Percentiles rank a stretch among this genome's conserved stretches.
phyloP scores from a whole-genome alignment of 1,284 basidiomycete species.

The Apiotrichum laibachii region DNA sequence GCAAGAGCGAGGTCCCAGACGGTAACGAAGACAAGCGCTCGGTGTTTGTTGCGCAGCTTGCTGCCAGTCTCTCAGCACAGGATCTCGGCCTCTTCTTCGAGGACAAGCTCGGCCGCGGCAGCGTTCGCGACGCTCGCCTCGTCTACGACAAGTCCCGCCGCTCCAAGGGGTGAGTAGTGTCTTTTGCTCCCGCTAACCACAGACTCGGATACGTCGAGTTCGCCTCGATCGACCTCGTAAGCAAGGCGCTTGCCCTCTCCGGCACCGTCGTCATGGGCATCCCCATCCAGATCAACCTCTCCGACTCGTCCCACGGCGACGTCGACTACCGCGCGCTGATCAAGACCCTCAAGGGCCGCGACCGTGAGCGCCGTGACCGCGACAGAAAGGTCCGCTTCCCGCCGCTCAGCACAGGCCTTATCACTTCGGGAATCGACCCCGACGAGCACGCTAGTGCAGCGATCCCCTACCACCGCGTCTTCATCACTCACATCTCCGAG shows the following conservation, averaged over 20 bases:
- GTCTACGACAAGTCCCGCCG: constrained; percentile 91
- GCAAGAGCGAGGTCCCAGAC: neutral
- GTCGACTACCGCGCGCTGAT: constrained; percentile 17
- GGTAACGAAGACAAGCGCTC: constrained; percentile 53
- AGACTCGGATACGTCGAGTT: constrained; percentile 97
- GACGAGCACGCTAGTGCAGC: constrained; percentile 49
- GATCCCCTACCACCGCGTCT: constrained; percentile 67
- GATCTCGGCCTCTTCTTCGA: constrained; percentile 99
- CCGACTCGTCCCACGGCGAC: constrained; percentile 81
- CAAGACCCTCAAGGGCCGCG: constrained; percentile 12
- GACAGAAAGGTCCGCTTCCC: constrained; percentile 29
- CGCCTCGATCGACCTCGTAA: constrained; percentile 80
- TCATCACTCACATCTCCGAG: constrained; percentile 94
- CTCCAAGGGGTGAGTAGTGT: constrained; percentile 77
- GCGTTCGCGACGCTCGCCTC: constrained; percentile 91
- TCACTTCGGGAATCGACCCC: constrained; percentile 46
- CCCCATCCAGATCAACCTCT: constrained; percentile 91
- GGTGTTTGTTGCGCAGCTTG: constrained; percentile 96
- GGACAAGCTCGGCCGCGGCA: constrained; percentile 85
- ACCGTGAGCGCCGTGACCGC: constrained; percentile 13
- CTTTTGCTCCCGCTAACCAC: constrained; percentile 4
- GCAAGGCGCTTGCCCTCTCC: constrained; percentile 72
- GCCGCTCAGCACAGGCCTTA: constrained; percentile 35
- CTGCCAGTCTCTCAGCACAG: constrained; percentile 87
- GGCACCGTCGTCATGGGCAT: constrained; percentile 97